Evolutionary conservation across 2,329 filamentous ascomycete species (phyloP).

Genomic region (Colletotrichum sp.): DNA sequence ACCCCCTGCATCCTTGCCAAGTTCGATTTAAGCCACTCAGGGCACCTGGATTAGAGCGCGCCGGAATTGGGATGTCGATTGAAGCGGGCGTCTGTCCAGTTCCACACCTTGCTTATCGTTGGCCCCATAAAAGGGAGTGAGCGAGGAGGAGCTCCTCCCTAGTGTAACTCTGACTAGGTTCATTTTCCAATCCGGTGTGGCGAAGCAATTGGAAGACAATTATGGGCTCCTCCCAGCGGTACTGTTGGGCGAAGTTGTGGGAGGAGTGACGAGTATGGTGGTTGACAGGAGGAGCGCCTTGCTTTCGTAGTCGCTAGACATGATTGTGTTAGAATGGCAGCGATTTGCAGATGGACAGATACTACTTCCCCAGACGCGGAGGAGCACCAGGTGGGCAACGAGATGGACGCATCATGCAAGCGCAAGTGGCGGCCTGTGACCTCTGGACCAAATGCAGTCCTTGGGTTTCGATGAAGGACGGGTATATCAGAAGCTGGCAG

Average conservation of each 20-base stretch:
- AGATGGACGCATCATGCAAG: neutral
- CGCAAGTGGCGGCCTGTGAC: neutral
- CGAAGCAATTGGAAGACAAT: neutral
- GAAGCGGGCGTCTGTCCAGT: neutral
- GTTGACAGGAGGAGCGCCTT: neutral
- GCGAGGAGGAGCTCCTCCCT: neutral
- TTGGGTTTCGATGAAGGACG: neutral
- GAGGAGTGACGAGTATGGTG: neutral
- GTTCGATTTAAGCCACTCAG: neutral
- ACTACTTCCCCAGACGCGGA: neutral
- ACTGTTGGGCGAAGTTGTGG: neutral
- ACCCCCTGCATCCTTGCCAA: neutral
- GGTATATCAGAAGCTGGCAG: neutral
- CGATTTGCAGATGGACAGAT: neutral
- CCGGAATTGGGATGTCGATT: neutral
- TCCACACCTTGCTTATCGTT: neutral
- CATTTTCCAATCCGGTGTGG: neutral
- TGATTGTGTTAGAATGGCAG: neutral
- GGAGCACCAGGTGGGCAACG: neutral
- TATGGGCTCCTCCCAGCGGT: neutral
- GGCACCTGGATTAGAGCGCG: neutral
- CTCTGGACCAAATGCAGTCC: neutral
- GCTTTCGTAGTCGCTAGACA: neutral
- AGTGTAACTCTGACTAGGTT: neutral
- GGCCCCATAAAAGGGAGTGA: neutral